Base-by-base conservation (phyloP, 2,329 filamentous ascomycete species). In the Penicillium paneum region DNA sequence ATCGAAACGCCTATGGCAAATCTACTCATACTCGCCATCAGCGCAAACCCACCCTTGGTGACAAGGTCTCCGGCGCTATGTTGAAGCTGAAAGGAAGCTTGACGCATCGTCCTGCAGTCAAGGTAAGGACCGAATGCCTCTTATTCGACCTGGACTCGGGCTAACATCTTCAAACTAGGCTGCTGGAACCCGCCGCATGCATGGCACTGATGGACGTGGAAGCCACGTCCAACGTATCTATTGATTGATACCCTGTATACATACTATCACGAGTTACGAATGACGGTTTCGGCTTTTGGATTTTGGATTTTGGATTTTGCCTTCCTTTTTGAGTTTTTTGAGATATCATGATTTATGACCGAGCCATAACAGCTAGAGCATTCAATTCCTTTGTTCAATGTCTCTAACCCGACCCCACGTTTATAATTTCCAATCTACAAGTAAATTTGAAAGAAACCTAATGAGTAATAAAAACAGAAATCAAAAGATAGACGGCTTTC, bases 11-110 rank as follows among this genome's bases (percentile, higher is more conserved):
- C 32, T 35, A 49, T 31, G 32, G 26, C 19, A 15, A 28, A 6
- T 19, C 52, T 26, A 29, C 32, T 6, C 52, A 75, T 24, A 75
- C 73, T 57, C 85, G 88, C 68, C 87, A 90, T 50, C 82, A 83
- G 69, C 84, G 88, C 66, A 83, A 86, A 65, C 80, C 83, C 3
- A 83, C 80, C 36, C 77, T 92, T 61, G 87, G 87, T 43, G 89
- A 93, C 76, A 93, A 92, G 74, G 81, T 93, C 63, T 86, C 82
- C 46, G 90, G 90, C 17, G 89, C 88, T 0, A 77, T 93, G 71
- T 79, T 89, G 76, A 90, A 83, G 77, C 73, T 93, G 59, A 85
- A 84, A 72, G 89, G 90, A 8, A 83, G 78, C 50, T 68, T 93
- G 54, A 91, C 86, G 1, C 74, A 83, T 44, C 79, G 84, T 38